Base-by-base conservation (phyloP, 1,139 yeast species). In the Kurtzmaniella quercitrusa region DNA sequence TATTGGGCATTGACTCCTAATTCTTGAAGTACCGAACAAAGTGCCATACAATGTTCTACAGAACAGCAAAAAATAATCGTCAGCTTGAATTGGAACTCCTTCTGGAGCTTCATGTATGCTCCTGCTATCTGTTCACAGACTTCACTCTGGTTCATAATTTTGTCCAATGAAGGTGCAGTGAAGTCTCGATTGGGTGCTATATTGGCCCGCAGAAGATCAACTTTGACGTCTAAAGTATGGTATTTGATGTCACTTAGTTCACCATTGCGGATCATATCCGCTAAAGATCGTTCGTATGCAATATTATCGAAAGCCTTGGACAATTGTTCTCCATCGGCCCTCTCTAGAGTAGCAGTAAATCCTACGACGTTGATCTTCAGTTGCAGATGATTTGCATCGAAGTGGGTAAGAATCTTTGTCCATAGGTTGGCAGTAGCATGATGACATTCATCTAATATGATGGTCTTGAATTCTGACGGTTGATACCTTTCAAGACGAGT, bases 401-500 rank as follows among this genome's bases (percentile, higher is more conserved):
- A 82, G 52, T 86, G 73, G 4, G 68, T 59, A 43, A 89, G 62
- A 1, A 90, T 72, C 37, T 73, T 71, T 14, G 65, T 40, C 70
- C 93, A 93, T 0, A 91, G 73, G 12, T 62, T 56, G 0, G 96
- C 93, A 0, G 88, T 85, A 0, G 96, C 85, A 63, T 91, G 98
- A 56, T 91, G 98, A 41, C 96, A 95, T 59, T 91, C 98, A 61
- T 91, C 98, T 1, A 91, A 71, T 18, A 91, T 82, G 19, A 93
- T 78, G 27, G 90, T 70, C 55, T 88, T 85, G 64, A 77, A 84
- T 15, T 79, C 76, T 1, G 46, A 44, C 0, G 90, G 84, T 43
- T 79, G 60, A 53, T 83, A 86, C 43, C 70, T 63, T 1, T 63
- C 62, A 15, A 88, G 60, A 40, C 97, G 65, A 0, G 66, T 54